Base-by-base conservation (phyloP, 2,329 filamentous ascomycete genomes). In the Fusarium sp. region DNA sequence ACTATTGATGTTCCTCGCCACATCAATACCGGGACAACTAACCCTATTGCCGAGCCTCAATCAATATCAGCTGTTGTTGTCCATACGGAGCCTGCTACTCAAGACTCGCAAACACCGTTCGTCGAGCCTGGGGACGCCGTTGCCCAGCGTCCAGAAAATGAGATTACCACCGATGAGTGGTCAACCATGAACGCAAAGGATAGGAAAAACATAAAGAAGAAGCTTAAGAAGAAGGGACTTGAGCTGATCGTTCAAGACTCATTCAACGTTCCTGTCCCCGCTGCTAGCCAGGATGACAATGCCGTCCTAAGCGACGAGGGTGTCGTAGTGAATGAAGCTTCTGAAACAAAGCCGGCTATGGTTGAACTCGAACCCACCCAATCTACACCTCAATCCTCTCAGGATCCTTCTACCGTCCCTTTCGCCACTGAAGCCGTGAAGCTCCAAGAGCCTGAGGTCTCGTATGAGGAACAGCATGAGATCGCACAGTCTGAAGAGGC, bases 131-230 rank as follows among this genome's bases (percentile, higher is more conserved):
- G 48, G 17, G 58, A 59, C 15, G 32, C 56, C 42, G 51, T 66
- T 30, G 24, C 41, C 45, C 58, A 75, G 24, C 72, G 72, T 26
- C 69, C 63, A 32, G 75, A 75, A 36, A 74, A 78, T n/a, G 72
- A 75, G 50, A 75, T 74, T 24, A 75, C 73, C 8, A 69, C 60
- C 3, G 68, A 78, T 53, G 73, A 70, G n/a, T 78, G 76, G 76
- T 50, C 63, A 11, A 71, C 41, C 20, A 64, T 78, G 28, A 62
- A 38, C 30, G 57, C 44, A 30, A 78, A 77, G 63, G 76, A 78
- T 5, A 78, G 68, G 51, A 78, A 76, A 71, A 72, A 73, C 55
- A 71, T 78, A 57, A 78, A 63, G 42, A 78, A 75, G 48, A 73
- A 69, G 24, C 74, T 78, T 14, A 75, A 64, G 60, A 78, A 77